phyloP scores from a whole-genome alignment of 2,329 filamentous ascomycete genomes.

The Pochonia chlamydosporia region DNA sequence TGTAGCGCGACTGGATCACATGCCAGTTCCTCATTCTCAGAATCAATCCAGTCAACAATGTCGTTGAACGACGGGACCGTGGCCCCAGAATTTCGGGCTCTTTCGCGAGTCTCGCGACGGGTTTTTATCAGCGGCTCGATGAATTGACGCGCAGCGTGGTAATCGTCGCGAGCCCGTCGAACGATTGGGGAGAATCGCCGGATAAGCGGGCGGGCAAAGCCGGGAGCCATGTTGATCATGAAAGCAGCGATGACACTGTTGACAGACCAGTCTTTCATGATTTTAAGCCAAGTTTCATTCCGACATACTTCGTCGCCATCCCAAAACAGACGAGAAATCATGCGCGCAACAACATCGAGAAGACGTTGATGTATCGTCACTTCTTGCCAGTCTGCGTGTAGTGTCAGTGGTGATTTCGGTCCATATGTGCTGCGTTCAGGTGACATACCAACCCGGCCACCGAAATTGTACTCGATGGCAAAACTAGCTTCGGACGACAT shows the following conservation, averaged over 20 bases:
- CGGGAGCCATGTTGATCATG: slow-evolving; percentile 10
- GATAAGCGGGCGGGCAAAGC: slow-evolving; percentile 6
- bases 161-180: slow-evolving; percentile 7
- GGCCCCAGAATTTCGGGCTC: background rate
- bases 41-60: slow-evolving; percentile 11
- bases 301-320: slow-evolving; percentile 10
- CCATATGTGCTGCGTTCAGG: background rate
- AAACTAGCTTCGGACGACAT: slow-evolving; percentile 11
- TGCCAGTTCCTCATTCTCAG: slow-evolving; percentile 8
- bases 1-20: slow-evolving; percentile 10
- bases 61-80: slow-evolving; percentile 4
- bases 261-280: slow-evolving; percentile 10
- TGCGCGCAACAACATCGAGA: slow-evolving; percentile 9
- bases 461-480: slow-evolving; percentile 8
- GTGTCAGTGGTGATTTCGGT: background rate
- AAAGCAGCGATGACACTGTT: slow-evolving; percentile 11
- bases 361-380: slow-evolving; percentile 1
- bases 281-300: slow-evolving; percentile 6
- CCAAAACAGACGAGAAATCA: slow-evolving; percentile 11
- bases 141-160: slow-evolving; percentile 8
- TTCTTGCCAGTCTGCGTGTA: slow-evolving; percentile 9
- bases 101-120: slow-evolving; percentile 6
- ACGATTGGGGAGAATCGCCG: slow-evolving; percentile 8
- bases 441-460: background rate
- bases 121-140: slow-evolving; percentile 9